A percentile compares a stretch with the other conserved stretches of the same genome.
Conservation (phyloP, 129 eudicot species). For the Kitagawia praeruptora region DNA sequence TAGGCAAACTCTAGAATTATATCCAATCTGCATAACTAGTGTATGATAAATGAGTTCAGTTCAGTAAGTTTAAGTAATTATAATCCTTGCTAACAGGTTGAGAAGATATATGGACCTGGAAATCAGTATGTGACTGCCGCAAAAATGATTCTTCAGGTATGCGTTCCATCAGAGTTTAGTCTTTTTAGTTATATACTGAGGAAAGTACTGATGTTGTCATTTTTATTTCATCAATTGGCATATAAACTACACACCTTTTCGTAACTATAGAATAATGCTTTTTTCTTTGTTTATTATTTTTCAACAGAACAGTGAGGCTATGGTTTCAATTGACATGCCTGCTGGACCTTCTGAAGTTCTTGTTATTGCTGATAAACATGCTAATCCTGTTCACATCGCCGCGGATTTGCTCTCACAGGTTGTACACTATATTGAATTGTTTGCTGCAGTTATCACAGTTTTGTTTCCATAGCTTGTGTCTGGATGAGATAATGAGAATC, state of each 20-base stretch:
- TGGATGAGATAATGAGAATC: background rate
- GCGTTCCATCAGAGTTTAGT: background rate
- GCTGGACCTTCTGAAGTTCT: conserved; percentile 99
- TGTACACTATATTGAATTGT: background rate
- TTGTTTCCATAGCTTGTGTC: background rate
- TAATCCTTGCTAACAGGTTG: conserved; percentile 51
- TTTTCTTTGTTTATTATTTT: conserved; percentile 1
- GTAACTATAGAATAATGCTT: background rate
- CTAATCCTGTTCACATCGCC: conserved; percentile 89
- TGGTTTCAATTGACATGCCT: conserved; percentile 99
- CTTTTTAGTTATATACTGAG: background rate
- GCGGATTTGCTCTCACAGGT: conserved; percentile 99
- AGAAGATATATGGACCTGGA: conserved; percentile 98
- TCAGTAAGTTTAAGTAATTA: background rate
- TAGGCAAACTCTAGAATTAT: too few species aligned
- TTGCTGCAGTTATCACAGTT: conserved; percentile 1
- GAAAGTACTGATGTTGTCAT: background rate
- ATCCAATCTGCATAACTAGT: background rate
- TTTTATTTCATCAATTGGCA: background rate
- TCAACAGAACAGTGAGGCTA: conserved; percentile 91
- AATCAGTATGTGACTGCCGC: conserved; percentile 99
- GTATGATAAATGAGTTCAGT: background rate
- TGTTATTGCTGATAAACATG: conserved; percentile 90
- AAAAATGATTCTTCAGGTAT: conserved; percentile 96
- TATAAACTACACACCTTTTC: background rate